phyloP scores from a whole-genome alignment of 352 stramenopile genomes.

The Plasmopara viticola region DNA sequence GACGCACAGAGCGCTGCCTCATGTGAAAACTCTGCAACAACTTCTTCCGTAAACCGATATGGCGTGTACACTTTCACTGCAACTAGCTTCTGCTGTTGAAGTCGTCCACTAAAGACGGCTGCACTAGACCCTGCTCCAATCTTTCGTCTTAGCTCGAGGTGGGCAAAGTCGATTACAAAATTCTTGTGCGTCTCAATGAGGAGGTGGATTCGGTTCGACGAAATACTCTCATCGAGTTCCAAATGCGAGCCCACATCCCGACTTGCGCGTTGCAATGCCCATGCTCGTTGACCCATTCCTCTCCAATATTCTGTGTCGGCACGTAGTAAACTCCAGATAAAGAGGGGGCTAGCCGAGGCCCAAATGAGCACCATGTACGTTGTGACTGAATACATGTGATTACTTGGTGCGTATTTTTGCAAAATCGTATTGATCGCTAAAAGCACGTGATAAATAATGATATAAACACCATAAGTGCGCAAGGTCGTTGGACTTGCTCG shows the following conservation, averaged over 20 bases:
- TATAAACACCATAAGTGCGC: conserved; percentile 28
- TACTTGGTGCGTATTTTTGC: conserved; percentile 10
- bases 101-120: conserved; percentile 39
- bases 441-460: conserved; percentile 26
- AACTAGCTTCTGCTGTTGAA: conserved; percentile 35
- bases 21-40: conserved; percentile 43
- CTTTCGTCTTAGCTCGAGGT: conserved; percentile 32
- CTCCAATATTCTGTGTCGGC: conserved; percentile 64
- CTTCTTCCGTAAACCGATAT: conserved; percentile 42
- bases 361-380: conserved; percentile 26
- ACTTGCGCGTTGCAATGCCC: conserved; percentile 19
- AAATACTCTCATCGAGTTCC: conserved; percentile 33
- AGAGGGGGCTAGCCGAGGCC: conserved; percentile 25
- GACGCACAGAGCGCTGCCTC: conserved; percentile 45
- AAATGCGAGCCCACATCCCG: conserved; percentile 11
- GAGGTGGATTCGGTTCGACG: conserved; percentile 38
- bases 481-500: conserved; percentile 24
- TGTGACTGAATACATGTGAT: not conserved
- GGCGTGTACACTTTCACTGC: conserved; percentile 63
- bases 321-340: conserved; percentile 46
- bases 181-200: conserved; percentile 41
- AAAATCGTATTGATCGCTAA: conserved; percentile 15
- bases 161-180: conserved; percentile 40
- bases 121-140: conserved; percentile 40
- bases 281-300: conserved; percentile 40